These are phyloP conservation scores for Blumeriella jaapii DNA, from an alignment of 2,329 filamentous ascomycete species.

Conservation along the genomic window DNA sequence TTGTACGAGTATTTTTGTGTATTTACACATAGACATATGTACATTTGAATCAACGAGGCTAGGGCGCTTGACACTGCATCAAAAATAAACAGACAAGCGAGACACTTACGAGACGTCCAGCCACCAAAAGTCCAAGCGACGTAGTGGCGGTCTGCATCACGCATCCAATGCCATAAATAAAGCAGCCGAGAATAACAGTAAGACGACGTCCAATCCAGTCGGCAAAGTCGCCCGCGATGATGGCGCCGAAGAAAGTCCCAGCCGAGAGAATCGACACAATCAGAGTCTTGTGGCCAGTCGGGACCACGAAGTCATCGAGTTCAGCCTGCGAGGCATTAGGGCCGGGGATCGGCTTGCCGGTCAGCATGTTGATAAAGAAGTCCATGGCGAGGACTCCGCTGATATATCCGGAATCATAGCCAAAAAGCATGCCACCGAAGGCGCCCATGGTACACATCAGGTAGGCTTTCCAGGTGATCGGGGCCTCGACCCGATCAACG, in stretches of 20 bases:
- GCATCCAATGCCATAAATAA: slow-evolving; percentile 19
- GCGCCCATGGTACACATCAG: slow-evolving; percentile 57
- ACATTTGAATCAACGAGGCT: too few relatives aligned
- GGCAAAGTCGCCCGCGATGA: slow-evolving; percentile 30
- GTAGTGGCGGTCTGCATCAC: slow-evolving; percentile 22
- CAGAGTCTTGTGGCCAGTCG: slow-evolving; percentile 50
- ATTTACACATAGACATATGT: too few relatives aligned
- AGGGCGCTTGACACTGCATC: too few relatives aligned
- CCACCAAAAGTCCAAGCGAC: slow-evolving; percentile 38
- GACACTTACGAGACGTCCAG: slow-evolving; percentile 67
- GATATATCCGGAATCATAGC: slow-evolving; percentile 68
- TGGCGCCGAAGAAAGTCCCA: slow-evolving; percentile 63
- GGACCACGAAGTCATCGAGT: slow-evolving; percentile 25
- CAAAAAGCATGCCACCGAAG: slow-evolving; percentile 45
- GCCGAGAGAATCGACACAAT: slow-evolving; percentile 46
- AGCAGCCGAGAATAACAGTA: slow-evolving; percentile 19
- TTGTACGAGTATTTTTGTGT: too few relatives aligned
- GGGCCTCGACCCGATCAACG: slow-evolving; percentile 50
- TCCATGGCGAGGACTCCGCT: slow-evolving; percentile 48
- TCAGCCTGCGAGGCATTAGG: slow-evolving; percentile 7
- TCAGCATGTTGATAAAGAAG: slow-evolving; percentile 23
- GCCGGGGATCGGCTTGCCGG: slow-evolving; percentile 10
- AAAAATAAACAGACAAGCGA: too few relatives aligned
- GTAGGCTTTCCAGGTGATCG: slow-evolving; percentile 57
- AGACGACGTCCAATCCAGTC: slow-evolving; percentile 29